Conservation (phyloP, 108 stramenopile species). For the Fragilaria radians region DNA sequence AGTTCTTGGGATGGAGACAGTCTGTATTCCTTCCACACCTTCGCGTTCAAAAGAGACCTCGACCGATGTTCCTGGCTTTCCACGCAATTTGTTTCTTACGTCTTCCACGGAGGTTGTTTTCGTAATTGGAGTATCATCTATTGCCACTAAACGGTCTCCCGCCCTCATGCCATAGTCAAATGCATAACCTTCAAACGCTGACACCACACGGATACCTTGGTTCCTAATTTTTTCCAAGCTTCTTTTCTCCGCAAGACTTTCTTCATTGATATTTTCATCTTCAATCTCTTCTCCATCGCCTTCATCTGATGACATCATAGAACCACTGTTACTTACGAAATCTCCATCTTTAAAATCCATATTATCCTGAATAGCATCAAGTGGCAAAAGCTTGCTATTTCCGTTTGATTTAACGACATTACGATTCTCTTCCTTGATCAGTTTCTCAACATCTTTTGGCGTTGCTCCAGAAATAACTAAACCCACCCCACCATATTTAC, state of each 20-base stretch:
- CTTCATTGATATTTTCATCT: conserved; percentile 9
- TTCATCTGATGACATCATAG: conserved; percentile 13
- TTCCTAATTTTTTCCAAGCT: conserved; percentile 40
- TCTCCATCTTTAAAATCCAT: conserved; percentile 13
- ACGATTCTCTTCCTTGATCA: conserved; percentile 8
- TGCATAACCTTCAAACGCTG: conserved; percentile 90
- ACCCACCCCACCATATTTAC: conserved; percentile 92
- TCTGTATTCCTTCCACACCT: conserved; percentile 57
- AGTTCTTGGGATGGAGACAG: conserved; percentile 53
- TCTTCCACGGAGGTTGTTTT: conserved; percentile 67
- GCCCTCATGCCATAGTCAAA: conserved; percentile 80
- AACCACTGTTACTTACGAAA: background rate
- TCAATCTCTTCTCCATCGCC: conserved; percentile 39
- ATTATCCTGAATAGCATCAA: conserved; percentile 36
- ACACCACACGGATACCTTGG: conserved; percentile 79
- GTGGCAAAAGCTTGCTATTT: conserved; percentile 24
- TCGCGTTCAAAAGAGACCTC: conserved; percentile 64
- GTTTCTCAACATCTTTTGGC: conserved; percentile 22
- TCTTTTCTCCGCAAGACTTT: conserved; percentile 24
- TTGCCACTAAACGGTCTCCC: conserved; percentile 68
- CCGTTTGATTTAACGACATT: background rate
- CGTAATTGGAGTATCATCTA: conserved; percentile 60
- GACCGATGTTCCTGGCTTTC: conserved; percentile 78
- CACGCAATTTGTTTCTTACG: conserved; percentile 82
- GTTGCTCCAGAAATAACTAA: conserved; percentile 81